These are phyloP conservation scores for Saturnispora gosingensis DNA, from an alignment of 805 yeast species.

Conservation along the genomic window DNA sequence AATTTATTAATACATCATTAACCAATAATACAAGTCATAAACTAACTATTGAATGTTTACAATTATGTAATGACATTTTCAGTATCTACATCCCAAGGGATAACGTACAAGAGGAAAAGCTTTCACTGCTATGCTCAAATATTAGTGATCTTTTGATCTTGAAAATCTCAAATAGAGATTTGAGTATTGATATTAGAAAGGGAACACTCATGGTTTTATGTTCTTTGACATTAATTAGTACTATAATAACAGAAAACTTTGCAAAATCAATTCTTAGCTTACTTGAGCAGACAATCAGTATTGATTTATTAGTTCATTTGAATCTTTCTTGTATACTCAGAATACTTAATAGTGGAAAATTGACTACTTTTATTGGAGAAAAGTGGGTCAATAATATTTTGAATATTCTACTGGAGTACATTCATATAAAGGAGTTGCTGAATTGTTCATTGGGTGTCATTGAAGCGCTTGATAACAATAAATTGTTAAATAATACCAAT, in stretches of 20 bases:
- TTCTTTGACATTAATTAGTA: constrained; percentile 4
- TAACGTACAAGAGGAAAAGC: constrained; percentile 1
- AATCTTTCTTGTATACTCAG: constrained; percentile 17
- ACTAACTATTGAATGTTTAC: constrained; percentile 23
- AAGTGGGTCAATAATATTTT: constrained; percentile 19
- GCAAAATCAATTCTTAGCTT: constrained; percentile 11
- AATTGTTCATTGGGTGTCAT: constrained; percentile 14
- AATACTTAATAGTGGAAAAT: constrained; percentile 11
- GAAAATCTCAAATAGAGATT: constrained; percentile 24
- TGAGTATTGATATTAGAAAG: constrained; percentile 27
- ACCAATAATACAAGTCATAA: constrained; percentile 23
- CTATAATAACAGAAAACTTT: not conserved
- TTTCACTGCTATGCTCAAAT: constrained; percentile 1
- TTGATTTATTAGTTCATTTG: constrained; percentile 22
- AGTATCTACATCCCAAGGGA: constrained; percentile 10
- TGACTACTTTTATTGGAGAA: constrained; percentile 6
- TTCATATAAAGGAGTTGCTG: constrained; percentile 16
- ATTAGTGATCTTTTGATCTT: constrained; percentile 15
- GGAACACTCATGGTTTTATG: constrained; percentile 20
- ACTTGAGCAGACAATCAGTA: constrained; percentile 19
- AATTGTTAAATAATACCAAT: constrained; percentile 10
- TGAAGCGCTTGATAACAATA: constrained; percentile 7
- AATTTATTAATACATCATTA: constrained; percentile 16
- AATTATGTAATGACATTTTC: constrained; percentile 18
- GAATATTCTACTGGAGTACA: constrained; percentile 14